Percentiles rank a stretch among this genome's conserved stretches.
Evolutionary conservation across 306 rosid species (phyloP).

Genomic region (Cyamopsis tetragonoloba): DNA sequence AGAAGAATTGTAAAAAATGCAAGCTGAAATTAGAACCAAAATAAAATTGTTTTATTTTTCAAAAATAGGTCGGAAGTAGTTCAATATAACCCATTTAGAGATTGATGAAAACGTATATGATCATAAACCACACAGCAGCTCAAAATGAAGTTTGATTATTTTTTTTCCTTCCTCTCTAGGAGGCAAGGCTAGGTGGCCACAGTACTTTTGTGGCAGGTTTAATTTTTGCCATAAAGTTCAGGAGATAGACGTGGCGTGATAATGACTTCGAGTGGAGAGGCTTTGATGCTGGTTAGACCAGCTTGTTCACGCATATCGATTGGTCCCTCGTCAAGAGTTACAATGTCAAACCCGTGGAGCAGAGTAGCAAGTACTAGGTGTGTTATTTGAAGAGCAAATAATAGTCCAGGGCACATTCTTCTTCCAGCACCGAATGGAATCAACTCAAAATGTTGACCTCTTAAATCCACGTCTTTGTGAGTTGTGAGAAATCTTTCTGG

Average conservation of each 20-base stretch:
- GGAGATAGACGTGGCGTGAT: conserved; percentile 10
- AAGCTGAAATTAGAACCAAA: no score
- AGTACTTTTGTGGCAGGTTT: no score
- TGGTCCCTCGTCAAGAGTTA: background rate
- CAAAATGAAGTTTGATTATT: no score
- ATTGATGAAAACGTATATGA: no score
- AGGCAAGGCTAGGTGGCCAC: no score
- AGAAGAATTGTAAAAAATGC: no score
- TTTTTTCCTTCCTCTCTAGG: no score
- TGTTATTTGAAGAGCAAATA: background rate
- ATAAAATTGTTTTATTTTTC: no score
- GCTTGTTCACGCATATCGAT: conserved; percentile 23
- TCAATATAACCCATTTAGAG: no score
- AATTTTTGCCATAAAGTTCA: background rate
- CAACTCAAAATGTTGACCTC: conserved; percentile 20
- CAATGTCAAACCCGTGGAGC: conserved; percentile 26
- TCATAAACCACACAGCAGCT: no score
- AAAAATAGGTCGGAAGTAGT: no score
- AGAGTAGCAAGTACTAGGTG: conserved; percentile 20
- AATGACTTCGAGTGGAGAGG: conserved; percentile 24
- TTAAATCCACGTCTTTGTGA: background rate
- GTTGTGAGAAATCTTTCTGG: conserved; percentile 31
- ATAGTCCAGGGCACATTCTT: conserved; percentile 28
- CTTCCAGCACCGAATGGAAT: conserved; percentile 27
- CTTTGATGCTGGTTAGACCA: conserved; percentile 11